Percentiles rank a stretch among this genome's conserved stretches.
These are phyloP conservation scores for Camelina laxa DNA, from an alignment of 345 rosid genomes.

Conservation along the genomic window DNA sequence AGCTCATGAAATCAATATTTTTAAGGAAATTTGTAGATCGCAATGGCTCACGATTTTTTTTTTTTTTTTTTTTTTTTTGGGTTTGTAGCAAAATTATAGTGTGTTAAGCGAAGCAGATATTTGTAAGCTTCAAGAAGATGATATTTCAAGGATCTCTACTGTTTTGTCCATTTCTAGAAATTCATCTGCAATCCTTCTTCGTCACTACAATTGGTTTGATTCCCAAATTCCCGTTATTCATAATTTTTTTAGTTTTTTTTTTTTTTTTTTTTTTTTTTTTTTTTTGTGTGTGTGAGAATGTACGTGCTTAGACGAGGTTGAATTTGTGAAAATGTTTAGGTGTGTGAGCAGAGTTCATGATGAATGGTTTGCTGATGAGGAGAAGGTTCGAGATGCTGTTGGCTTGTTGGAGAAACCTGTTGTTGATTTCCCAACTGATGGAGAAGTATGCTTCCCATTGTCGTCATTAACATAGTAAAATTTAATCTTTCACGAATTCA, in stretches of 20 bases:
- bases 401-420: conserved; percentile 68
- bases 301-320: not conserved
- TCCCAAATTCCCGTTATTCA: not conserved
- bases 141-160: conserved; percentile 57
- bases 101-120: conserved; percentile 76
- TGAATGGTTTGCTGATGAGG: conserved; percentile 94
- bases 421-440: conserved; percentile 48
- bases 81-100: conserved; percentile 62
- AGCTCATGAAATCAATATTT: too few relatives aligned
- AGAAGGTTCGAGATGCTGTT: conserved; percentile 67
- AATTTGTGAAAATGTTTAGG: conserved; percentile 43
- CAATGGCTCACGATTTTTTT: not conserved
- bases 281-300: too few relatives aligned
- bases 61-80: not conserved
- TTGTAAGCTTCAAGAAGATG: conserved; percentile 69
- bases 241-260: not conserved
- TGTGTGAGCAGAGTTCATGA: conserved; percentile 79
- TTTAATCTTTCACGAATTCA: not conserved
- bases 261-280: not conserved
- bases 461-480: not conserved
- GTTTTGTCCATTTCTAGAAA: conserved; percentile 68
- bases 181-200: conserved; percentile 63
- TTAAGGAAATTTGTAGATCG: not conserved
- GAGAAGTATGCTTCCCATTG: conserved; percentile 51
- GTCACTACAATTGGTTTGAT: conserved; percentile 75